Evolutionary conservation across 192 early-diverging fungal genomes (phyloP).

Genomic region (Podila horticola): DNA sequence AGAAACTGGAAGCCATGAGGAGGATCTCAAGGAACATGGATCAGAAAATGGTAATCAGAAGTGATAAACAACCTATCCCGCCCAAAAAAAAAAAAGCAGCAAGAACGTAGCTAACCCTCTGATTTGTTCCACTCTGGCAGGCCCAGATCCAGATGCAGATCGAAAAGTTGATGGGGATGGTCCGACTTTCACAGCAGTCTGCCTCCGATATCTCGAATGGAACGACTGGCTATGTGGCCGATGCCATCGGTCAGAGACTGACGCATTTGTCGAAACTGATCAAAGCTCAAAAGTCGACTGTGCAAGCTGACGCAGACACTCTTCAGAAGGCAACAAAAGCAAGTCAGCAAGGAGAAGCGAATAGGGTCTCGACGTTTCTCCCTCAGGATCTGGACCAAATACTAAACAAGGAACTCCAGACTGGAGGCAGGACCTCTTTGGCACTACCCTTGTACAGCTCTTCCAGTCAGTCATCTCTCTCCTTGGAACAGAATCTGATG

Average conservation of each 20-base stretch:
- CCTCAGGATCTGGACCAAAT: too few species aligned
- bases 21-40: constrained; percentile 17
- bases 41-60: constrained; percentile 23
- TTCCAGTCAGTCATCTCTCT: not conserved
- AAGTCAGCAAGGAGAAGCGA: not conserved
- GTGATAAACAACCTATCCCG: too few species aligned
- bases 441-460: not conserved
- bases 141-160: not conserved
- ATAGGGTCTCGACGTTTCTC: not conserved
- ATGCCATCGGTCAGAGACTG: constrained; percentile 9
- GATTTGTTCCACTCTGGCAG: not conserved
- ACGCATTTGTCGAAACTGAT: constrained; percentile 8
- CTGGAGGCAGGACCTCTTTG: not conserved
- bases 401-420: not conserved
- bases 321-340: not conserved
- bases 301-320: constrained; percentile 4
- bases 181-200: not conserved
- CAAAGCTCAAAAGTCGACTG: not conserved
- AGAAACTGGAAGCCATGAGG: constrained; percentile 15
- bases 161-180: not conserved
- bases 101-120: too few species aligned
- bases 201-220: constrained; percentile 1
- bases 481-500: not conserved
- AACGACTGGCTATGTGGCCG: not conserved
- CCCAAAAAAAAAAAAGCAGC: too few species aligned